Base-by-base conservation (phyloP, 2,329 filamentous ascomycete genomes). In the Hypoxylon rubiginosum region DNA sequence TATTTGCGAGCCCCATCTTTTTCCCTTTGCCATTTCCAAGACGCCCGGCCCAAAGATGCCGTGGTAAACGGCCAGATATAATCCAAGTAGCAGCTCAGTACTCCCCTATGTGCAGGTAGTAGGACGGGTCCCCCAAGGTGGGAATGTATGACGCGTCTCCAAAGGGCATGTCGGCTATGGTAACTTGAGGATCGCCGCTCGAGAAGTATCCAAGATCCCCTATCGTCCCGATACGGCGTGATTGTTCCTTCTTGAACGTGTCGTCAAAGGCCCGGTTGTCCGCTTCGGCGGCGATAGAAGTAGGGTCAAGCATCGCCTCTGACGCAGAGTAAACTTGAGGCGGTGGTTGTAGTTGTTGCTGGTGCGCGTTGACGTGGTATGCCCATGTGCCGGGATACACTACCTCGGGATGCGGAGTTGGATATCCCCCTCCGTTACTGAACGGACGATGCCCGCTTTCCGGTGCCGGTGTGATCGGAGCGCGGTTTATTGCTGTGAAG, bases 401-500 rank as follows among this genome's bases (percentile, higher is more conserved):
- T 10, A 43, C 17, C 26, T 73, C 70, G 13, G 67, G 53, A 3
- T 61, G 52, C 39, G 62, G 67, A 13, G 36, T 48, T 49, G 71
- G 48, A 58, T 58, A 50, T 56, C 71, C 21, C 36, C 50, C 48
- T 41, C 49, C 30, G 34, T 58, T 36, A 51, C 45, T 66, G 50
- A 67, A 58, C 15, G 62, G 50, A 36, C 55, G 68, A 36, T 57
- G 68, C 28, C 51, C 45, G 8, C 49, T 34, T 19, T 74, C 70
- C 3, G 68, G 51, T 17, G 68, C 62, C 8, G 64, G 50, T 39
- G 66, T 34, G 53, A 64, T 49, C 19, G 66, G 68, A 13, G 69
- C 60, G 54, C 66, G 71, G 62, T 82, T 82, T 66, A 82, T 82
- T 6, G 80, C 78, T 5, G 77, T 82, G 65, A 82, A 82, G 2